Conservation (phyloP, 1,284 basidiomycete genomes). For the Leccinum subrobustum region DNA sequence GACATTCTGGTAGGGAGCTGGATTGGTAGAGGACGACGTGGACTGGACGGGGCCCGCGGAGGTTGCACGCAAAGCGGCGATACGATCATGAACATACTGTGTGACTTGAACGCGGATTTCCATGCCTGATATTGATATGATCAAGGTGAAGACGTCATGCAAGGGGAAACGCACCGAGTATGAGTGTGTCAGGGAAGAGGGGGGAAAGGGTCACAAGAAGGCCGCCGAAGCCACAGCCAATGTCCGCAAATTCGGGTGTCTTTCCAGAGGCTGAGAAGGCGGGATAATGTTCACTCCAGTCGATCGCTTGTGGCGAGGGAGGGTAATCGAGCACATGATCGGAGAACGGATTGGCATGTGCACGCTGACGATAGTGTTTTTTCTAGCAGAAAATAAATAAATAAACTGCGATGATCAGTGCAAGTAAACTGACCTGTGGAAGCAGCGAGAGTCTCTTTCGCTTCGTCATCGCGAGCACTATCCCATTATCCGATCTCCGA, state of each 20-base stretch:
- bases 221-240: conserved; percentile 98
- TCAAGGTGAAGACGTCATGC: background rate
- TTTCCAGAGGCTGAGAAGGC: conserved; percentile 57
- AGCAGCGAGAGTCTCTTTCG: conserved; percentile 27
- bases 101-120: conserved; percentile 98
- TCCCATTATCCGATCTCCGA: background rate
- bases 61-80: conserved; percentile 75
- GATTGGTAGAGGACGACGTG: conserved; percentile 24
- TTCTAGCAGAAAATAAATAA: conserved; percentile 56
- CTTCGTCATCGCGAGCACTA: conserved; percentile 22
- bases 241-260: conserved; percentile 91
- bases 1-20: conserved; percentile 80
- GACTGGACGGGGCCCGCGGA: conserved; percentile 36
- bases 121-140: conserved; percentile 61
- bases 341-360: conserved; percentile 97
- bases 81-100: conserved; percentile 94
- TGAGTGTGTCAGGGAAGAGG: conserved; percentile 87
- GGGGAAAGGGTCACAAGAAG: conserved; percentile 90
- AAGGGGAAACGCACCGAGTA: conserved; percentile 73
- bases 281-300: conserved; percentile 89
- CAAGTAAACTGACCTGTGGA: conserved; percentile 26
- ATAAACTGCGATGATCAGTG: background rate
- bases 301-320: conserved; percentile 71
- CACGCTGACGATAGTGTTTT: conserved; percentile 94
- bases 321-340: conserved; percentile 95